These are phyloP conservation scores for Ophiostoma angusticollis DNA, from an alignment of 2,329 filamentous ascomycete species.

Conservation along the genomic window DNA sequence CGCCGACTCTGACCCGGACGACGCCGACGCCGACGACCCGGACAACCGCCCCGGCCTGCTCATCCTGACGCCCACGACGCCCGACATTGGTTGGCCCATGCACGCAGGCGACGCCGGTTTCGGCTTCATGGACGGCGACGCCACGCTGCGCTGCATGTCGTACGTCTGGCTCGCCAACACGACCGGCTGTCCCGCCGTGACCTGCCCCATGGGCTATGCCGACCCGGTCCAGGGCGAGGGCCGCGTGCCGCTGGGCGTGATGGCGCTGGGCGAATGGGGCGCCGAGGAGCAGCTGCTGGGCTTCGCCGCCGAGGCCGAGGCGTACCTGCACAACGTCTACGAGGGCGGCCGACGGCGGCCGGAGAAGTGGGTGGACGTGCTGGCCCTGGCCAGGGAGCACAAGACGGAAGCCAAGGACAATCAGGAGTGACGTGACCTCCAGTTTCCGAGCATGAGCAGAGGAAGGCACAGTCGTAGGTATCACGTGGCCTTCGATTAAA, in stretches of 20 bases:
- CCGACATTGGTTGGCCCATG: constrained; percentile 62
- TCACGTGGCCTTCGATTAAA: no score
- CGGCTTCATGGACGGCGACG: constrained; percentile 63
- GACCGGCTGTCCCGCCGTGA: constrained; percentile 62
- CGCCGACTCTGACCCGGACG: no score
- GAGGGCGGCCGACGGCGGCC: constrained; percentile 38
- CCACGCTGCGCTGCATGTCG: constrained; percentile 64
- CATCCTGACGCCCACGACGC: constrained; percentile 66
- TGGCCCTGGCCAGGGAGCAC: constrained; percentile 24
- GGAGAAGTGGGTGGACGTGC: constrained; percentile 45
- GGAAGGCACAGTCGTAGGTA: no score
- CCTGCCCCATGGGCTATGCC: constrained; percentile 61
- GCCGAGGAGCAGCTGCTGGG: constrained; percentile 47
- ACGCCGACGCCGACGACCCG: constrained; percentile 57
- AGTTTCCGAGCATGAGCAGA: no score
- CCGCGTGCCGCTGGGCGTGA: constrained; percentile 45
- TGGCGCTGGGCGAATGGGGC: constrained; percentile 56
- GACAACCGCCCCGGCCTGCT: constrained; percentile 56
- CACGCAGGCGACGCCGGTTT: constrained; percentile 45
- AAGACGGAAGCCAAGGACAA: no score
- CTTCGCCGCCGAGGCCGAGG: constrained; percentile 47
- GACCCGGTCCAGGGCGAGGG: constrained; percentile 43
- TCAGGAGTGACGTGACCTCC: no score
- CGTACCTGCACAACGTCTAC: constrained; percentile 34
- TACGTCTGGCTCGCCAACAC: constrained; percentile 81